These are phyloP conservation scores for Fusarium sp. DNA, from an alignment of 2,329 filamentous ascomycete genomes.

Conservation along the genomic window DNA sequence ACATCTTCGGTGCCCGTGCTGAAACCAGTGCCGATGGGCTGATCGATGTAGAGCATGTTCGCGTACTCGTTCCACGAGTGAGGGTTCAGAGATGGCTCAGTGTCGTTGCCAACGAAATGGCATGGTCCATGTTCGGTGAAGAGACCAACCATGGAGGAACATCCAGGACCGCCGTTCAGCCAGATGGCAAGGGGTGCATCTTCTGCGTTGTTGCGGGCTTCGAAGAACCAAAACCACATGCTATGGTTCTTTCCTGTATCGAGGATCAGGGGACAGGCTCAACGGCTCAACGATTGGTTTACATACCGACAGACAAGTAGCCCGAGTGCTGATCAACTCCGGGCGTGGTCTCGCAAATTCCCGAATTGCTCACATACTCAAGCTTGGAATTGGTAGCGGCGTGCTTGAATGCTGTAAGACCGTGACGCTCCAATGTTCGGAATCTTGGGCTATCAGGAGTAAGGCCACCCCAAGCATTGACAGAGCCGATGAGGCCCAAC, in stretches of 20 bases:
- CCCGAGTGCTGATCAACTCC: constrained; percentile 75
- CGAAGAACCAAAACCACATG: constrained; percentile 63
- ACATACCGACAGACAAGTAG: constrained; percentile 69
- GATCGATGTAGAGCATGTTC: constrained; percentile 78
- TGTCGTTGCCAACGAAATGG: constrained; percentile 64
- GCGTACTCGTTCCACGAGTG: constrained; percentile 73
- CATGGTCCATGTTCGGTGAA: constrained; percentile 83
- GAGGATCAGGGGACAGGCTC: constrained; percentile 40
- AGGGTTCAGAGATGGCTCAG: constrained; percentile 61
- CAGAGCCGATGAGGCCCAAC: constrained; percentile 33
- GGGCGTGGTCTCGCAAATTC: constrained; percentile 66
- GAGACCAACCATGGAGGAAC: constrained; percentile 56
- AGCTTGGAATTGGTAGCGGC: constrained; percentile 39
- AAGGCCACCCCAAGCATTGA: constrained; percentile 35
- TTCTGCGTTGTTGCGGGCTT: constrained; percentile 56
- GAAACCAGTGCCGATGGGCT: constrained; percentile 59
- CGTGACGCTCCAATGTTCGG: constrained; percentile 23
- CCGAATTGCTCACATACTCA: constrained; percentile 51
- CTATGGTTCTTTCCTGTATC: constrained; percentile 43
- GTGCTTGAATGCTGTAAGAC: constrained; percentile 35
- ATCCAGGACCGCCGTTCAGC: constrained; percentile 56
- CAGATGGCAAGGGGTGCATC: constrained; percentile 67
- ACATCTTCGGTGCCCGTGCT: constrained; percentile 46
- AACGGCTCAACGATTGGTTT: constrained; percentile 11
- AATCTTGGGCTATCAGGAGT: constrained; percentile 38